Evolutionary conservation across 805 yeast genomes (phyloP).

Genomic region (Deakozyma indianensis): DNA sequence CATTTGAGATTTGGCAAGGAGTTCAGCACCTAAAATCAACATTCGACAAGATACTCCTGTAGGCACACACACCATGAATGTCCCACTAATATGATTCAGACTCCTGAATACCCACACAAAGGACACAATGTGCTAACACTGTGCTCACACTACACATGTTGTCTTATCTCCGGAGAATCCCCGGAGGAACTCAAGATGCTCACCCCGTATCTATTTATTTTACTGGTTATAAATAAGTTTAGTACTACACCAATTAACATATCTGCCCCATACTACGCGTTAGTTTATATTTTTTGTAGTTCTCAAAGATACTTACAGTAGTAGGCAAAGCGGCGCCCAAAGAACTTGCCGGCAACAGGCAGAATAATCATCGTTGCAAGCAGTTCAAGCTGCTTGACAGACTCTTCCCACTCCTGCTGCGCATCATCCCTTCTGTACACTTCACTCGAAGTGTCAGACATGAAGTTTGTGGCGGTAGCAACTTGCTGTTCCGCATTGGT

Average conservation of each 20-base stretch:
- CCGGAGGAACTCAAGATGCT: too few species aligned
- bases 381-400: slow-evolving; percentile 39
- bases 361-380: slow-evolving; percentile 37
- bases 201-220: neutral
- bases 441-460: slow-evolving; percentile 3
- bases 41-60: too few species aligned
- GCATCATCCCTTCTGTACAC: slow-evolving; percentile 24
- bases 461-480: neutral
- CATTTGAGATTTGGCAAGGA: too few species aligned
- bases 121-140: too few species aligned
- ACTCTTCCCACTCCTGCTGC: slow-evolving; percentile 59
- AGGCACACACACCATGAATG: too few species aligned
- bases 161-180: too few species aligned
- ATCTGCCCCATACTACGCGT: slow-evolving; percentile 6
- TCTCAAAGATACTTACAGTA: slow-evolving; percentile 13
- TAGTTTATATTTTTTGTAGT: neutral
- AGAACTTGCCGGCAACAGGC: slow-evolving; percentile 46
- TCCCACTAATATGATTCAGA: too few species aligned
- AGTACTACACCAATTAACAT: slow-evolving; percentile 2
- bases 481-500: neutral
- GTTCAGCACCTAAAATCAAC: too few species aligned
- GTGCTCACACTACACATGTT: too few species aligned
- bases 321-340: slow-evolving; percentile 42
- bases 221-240: slow-evolving; percentile 2
- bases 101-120: too few species aligned